Evolutionary conservation across 2,329 filamentous ascomycete species (phyloP), one percentile per base, ranked within the genome.

Genomic region (Exophiala sp.): DNA sequence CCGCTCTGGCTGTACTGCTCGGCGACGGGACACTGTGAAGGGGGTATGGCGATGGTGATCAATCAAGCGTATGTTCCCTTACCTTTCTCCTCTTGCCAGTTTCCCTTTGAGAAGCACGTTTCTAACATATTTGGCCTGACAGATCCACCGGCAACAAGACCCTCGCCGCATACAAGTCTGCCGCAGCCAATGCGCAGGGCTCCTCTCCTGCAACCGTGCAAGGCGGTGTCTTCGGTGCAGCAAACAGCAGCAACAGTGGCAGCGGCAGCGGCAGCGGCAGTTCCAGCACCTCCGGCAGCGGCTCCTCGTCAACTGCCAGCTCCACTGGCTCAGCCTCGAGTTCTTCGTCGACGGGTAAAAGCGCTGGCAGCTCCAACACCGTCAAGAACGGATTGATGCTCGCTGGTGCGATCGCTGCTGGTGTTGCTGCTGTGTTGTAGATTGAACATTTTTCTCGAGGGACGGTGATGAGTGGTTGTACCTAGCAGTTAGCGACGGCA

Each of bases 1-100:
- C 70, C 77, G 5, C 73, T 80, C 54, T 81, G 77, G 64, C 57
- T 78, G 32, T 81, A 80, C 63, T 81, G 78, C 52, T 75, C 77
- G 0, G 74, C 74, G 2, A 72, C 68, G 0, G 72, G 72, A 2
- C 78, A 81, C 54, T 81, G 79, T 42, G 73, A 78, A 61, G 63
- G 62, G 7, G 78, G 78, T 6, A 79, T 80, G 69, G 72, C 77
- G 24, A 73, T 78, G 67, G 71, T 78, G 5, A 72, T 81, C 36
- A 81, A 81, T 54, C 73, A 74, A 51, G 72, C 75, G 59, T 62
- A 54, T 56, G 59, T 60, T 3, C 1, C 32, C 12, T 32, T 29
- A 8, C 7, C 24, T 21, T 48, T 35, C 36, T 16, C 21, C 32
- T 32, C 35, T 18, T 18, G 16, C 24, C 24, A 29, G 24, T 18